These are phyloP conservation scores for Xylaria polymorpha DNA, from an alignment of 2,329 filamentous ascomycete species.

Conservation along the genomic window DNA sequence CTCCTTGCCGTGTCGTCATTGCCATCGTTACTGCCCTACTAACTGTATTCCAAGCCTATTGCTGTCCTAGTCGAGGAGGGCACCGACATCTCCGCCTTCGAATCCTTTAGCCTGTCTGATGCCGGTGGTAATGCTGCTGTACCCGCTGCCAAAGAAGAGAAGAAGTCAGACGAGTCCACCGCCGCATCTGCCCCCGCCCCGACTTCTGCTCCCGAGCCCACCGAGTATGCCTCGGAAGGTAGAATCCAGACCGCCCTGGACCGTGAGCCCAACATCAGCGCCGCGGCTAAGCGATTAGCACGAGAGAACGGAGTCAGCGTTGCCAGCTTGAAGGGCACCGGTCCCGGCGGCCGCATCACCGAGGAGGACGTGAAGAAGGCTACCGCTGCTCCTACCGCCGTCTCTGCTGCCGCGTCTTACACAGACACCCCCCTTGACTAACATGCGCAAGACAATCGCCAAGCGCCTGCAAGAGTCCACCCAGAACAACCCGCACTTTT, in stretches of 20 bases:
- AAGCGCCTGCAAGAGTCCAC: conserved; percentile 88
- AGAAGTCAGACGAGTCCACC: conserved; percentile 70
- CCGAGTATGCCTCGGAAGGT: conserved; percentile 80
- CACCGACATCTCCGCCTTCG: conserved; percentile 86
- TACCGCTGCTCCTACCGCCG: conserved; percentile 67
- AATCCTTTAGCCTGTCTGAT: conserved; percentile 87
- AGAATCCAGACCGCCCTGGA: conserved; percentile 86
- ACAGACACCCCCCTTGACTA: conserved; percentile 86
- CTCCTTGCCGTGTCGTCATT: conserved; percentile 25
- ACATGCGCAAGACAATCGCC: conserved; percentile 99
- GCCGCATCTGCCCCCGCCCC: conserved; percentile 68
- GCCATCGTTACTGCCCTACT: conserved; percentile 24
- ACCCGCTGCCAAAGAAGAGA: conserved; percentile 73
- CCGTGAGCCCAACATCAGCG: conserved; percentile 78
- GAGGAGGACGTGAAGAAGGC: conserved; percentile 94
- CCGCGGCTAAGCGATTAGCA: conserved; percentile 83
- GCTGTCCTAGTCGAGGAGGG: conserved; percentile 95
- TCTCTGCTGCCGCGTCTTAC: conserved; percentile 71
- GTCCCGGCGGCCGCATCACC: conserved; percentile 86
- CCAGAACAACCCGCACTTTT: conserved; percentile 98
- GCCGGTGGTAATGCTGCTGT: conserved; percentile 83
- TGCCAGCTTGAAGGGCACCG: conserved; percentile 84
- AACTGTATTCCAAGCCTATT: conserved; percentile 75
- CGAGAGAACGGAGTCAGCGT: conserved; percentile 85
- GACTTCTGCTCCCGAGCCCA: conserved; percentile 65